These are phyloP conservation scores for Yamadazyma laniorum DNA, from an alignment of 805 yeast species.

Conservation along the genomic window DNA sequence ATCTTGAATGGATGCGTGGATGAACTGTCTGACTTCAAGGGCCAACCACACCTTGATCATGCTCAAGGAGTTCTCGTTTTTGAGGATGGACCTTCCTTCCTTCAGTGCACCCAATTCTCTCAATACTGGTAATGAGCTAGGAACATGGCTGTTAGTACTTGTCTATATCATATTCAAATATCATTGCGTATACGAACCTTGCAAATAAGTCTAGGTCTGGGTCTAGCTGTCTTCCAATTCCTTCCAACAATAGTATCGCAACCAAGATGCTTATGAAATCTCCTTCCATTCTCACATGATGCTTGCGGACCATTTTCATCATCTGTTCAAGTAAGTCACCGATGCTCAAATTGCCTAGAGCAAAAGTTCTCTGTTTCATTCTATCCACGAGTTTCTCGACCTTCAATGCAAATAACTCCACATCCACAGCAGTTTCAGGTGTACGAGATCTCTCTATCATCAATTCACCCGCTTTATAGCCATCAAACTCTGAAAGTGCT, in stretches of 20 bases:
- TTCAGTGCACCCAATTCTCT: slow-evolving; percentile 72
- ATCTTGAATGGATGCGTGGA: slow-evolving; percentile 79
- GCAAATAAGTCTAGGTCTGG: slow-evolving; percentile 93
- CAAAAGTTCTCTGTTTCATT: slow-evolving; percentile 84
- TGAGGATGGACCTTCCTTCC: slow-evolving; percentile 59
- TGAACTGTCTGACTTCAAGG: slow-evolving; percentile 81
- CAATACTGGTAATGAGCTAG: slow-evolving; percentile 77
- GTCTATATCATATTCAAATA: slow-evolving; percentile 36
- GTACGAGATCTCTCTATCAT: slow-evolving; percentile 95
- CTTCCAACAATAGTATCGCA: slow-evolving; percentile 87
- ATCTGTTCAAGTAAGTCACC: slow-evolving; percentile 88
- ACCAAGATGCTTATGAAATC: slow-evolving; percentile 95
- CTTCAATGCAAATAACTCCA: slow-evolving; percentile 81
- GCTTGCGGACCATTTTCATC: slow-evolving; percentile 85
- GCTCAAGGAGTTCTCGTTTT: slow-evolving; percentile 59
- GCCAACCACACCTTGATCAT: slow-evolving; percentile 93
- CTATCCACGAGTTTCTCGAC: slow-evolving; percentile 80
- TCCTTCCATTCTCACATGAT: slow-evolving; percentile 97
- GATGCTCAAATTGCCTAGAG: slow-evolving; percentile 86
- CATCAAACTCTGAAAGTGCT: slow-evolving; percentile 88
- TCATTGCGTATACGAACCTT: slow-evolving; percentile 71
- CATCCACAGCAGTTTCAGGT: slow-evolving; percentile 85
- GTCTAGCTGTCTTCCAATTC: slow-evolving; percentile 91
- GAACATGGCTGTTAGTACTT: slow-evolving; percentile 20
- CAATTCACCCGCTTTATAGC: slow-evolving; percentile 89